Conservation (phyloP, 2,329 filamentous ascomycete genomes). For the Talaromyces sp. region DNA sequence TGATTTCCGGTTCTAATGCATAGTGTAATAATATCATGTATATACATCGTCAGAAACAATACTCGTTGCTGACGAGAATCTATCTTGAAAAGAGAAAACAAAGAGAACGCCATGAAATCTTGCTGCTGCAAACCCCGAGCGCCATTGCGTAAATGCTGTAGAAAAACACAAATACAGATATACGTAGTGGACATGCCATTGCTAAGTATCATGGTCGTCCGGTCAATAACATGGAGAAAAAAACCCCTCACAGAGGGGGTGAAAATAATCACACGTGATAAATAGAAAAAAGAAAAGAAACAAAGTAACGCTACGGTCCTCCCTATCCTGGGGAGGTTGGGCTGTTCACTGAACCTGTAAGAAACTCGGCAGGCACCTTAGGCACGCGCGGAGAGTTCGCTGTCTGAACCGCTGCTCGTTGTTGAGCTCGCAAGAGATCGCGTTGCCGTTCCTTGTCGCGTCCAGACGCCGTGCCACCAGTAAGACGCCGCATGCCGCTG, state of each 20-base stretch:
- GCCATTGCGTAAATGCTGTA: not conserved
- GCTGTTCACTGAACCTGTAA: slow-evolving; percentile 33
- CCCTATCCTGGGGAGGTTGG: slow-evolving; percentile 29
- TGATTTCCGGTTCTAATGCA: not conserved
- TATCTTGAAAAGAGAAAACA: not conserved
- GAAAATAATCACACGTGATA: not conserved
- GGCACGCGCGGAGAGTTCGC: slow-evolving; percentile 42
- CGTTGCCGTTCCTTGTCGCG: slow-evolving; percentile 43
- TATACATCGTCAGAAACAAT: not conserved
- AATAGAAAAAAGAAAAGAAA: not conserved
- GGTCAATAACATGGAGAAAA: not conserved
- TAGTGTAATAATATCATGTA: not conserved
- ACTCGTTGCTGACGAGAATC: not conserved
- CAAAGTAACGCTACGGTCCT: not conserved
- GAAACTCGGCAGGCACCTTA: slow-evolving; percentile 45
- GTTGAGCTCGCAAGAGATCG: slow-evolving; percentile 38
- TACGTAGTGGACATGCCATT: not conserved
- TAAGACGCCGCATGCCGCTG: slow-evolving; percentile 44
- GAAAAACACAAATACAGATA: not conserved
- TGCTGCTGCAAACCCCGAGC: not conserved
- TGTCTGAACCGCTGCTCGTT: slow-evolving; percentile 36
- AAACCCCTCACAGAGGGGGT: not conserved
- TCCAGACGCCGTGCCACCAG: slow-evolving; percentile 36
- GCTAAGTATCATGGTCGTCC: not conserved
- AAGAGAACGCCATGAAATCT: not conserved